Evolutionary conservation across 2,329 filamentous ascomycete species (phyloP), one percentile per base, ranked within the genome.

Genomic region (Helminthosporium solani): DNA sequence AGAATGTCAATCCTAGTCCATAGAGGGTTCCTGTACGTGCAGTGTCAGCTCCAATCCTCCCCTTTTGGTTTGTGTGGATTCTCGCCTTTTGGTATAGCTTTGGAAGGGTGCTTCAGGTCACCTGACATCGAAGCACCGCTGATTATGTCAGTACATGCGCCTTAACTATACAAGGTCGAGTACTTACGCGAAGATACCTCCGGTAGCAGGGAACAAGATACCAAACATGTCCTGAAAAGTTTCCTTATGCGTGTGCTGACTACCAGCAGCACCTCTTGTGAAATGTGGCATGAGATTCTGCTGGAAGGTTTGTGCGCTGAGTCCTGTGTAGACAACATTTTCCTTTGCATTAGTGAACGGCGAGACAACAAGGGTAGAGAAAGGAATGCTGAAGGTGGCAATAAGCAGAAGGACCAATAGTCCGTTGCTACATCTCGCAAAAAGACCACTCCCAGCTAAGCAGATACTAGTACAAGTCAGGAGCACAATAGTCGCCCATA

Each of bases 121-220:
- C 90, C 90, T 7, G 89, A 95, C 90, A 95, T 95, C 57, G 88
- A 92, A 6, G 90, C 90, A 15, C 90, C 90, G 36, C 76, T 79
- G n/a, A 18, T 30, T 1, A 2, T 27, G 16, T 35, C 15, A 35
- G 15, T 35, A 8, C 7, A 5, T 18, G 16, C 19, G 2, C 28
- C 14, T 14, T 31, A n/a, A n/a, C n/a, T 12, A 4, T 5, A 31
- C 5, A 12, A 28, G 2, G 9, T 33, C 4, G 14, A 16, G 7
- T 19, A 72, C 73, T 56, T 66, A 78, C 74, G 79, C 78, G 58
- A 82, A 80, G 20, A 81, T 82, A 3, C 74, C 76, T 4, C 81
- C 81, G 2, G 82, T 85, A 2, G 83, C 82, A 28, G 89, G 88
- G 58, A 94, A 95, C 1, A 95, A 73, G 51, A 95, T 90, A 2